These are phyloP conservation scores for Leonotis leonurus DNA, from an alignment of 257 asterid species.

Conservation along the genomic window DNA sequence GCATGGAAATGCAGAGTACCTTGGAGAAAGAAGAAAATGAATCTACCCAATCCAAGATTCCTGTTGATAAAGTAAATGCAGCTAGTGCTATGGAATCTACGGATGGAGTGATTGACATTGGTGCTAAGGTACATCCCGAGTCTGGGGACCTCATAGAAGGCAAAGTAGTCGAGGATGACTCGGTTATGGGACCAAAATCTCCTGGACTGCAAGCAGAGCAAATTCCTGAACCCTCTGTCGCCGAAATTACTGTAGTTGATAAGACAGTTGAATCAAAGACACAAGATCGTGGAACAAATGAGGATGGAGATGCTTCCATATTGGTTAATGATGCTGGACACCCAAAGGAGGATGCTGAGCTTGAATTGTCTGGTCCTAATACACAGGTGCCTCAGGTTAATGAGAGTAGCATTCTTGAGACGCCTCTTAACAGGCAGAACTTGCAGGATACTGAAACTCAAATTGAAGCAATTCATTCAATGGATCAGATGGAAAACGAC, in stretches of 20 bases:
- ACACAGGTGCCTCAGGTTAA: conserved; percentile 11
- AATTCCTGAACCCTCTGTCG: conserved; percentile 17
- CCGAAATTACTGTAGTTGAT: conserved; percentile 25
- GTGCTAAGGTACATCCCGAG: conserved; percentile 20
- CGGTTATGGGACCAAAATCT: conserved; percentile 17
- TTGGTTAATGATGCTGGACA: conserved; percentile 11
- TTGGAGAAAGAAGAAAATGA: conserved; percentile 20
- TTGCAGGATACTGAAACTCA: conserved; percentile 20
- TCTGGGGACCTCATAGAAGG: conserved; percentile 19
- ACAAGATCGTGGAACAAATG: conserved; percentile 2
- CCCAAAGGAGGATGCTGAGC: conserved; percentile 18
- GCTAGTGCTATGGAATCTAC: conserved; percentile 16
- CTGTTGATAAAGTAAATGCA: conserved; percentile 21
- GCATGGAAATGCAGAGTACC: conserved; percentile 37
- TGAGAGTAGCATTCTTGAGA: conserved; percentile 16
- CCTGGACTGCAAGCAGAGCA: conserved; percentile 28
- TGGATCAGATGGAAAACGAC: conserved; percentile 30
- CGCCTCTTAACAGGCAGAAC: conserved; percentile 18
- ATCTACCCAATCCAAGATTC: conserved; percentile 22
- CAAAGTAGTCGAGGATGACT: conserved; percentile 25
- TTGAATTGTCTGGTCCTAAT: conserved; percentile 16
- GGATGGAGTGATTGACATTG: conserved; percentile 19
- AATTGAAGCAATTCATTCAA: conserved; percentile 27
- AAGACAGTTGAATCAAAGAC: conserved; percentile 25
- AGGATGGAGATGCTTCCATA: conserved; percentile 14